Base-by-base conservation (phyloP, 768 basidiomycete species). In the Naganishia antarctica region DNA sequence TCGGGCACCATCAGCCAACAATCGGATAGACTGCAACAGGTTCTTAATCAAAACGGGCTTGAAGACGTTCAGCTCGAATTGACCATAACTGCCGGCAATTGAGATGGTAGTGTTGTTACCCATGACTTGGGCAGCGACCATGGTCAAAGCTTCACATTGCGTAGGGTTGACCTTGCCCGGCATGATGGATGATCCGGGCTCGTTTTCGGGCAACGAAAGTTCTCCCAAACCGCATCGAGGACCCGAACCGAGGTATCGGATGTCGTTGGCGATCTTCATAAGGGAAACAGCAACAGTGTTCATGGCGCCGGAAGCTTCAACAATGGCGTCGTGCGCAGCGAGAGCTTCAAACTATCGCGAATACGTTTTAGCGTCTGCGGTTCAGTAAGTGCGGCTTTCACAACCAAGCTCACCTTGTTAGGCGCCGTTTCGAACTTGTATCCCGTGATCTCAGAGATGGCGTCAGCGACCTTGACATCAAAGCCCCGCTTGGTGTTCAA, bases 241-340 rank as follows among this genome's bases (percentile, higher is more conserved):
- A 63, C 96, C 96, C 51, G 94, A 98, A 26, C 87, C 94, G 70
- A 99, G 87, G 83, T 88, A 98, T 59, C 96, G 87, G 75, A 99
- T 94, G 74, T 99, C 96, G 76, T 99, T 98, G 51, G 94, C 94
- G 73, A 99, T 97, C 83, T 99, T 99, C 91, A 97, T 96, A 70
- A 97, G 80, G 9, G 91, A 96, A 75, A 88, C 90, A n/a, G 96
- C 96, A 61, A 99, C 78, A 46, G 90, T 89, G 79, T 98, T 98
- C 69, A 99, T 84, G 16, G 93, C 94, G 61, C 96, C 96, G 64
- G 97, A 94, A 11, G 92, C 86, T 80, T 99, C 96, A 23, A 98
- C 91, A 62, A 99, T 85, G 6, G 96, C 96, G 78, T 99, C 96
- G 77, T 99, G 96, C n/a, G 89, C 82, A 23, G 96, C 96, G 67